Evolutionary conservation across 1,284 basidiomycete species (phyloP), one percentile per base, ranked within the genome.

Genomic region (Pterulicium gracile): DNA sequence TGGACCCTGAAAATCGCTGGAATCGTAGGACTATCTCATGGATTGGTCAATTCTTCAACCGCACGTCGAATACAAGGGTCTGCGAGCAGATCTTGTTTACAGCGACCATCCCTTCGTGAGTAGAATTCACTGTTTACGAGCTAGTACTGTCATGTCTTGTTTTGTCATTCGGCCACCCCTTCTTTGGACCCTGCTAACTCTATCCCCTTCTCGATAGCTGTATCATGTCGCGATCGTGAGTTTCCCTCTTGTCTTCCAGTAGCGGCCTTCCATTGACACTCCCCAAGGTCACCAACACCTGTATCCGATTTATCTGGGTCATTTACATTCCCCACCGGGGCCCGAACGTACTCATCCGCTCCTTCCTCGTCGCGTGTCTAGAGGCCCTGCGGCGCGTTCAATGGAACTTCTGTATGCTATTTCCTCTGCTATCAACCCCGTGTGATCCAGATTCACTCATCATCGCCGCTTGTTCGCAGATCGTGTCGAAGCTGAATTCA

Each of bases 331-430:
- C 87, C 3, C 53, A 57, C 13, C 54, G 63, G 0, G 71, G 73
- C 0, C 70, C 74, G 0, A 67, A 69, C 53, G 62, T 73, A 46
- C 68, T 73, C 44, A 46, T 85, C 19, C 73, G 86, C 17, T 67
- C 76, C 0, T 92, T 89, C 62, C 67, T 90, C 45, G 77, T 70
- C 4, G 89, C 73, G 0, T 55, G 84, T 46, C 58, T 89, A 24
- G 93, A 97, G 59, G 79, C 92, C 66, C 57, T 91, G 2, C 68
- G 93, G 24, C 73, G 93, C 44, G 82, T 79, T 65, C 87, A 88
- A 54, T 97, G 93, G 93, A 96, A 96, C 62, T 89, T 95, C 58
- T 85, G 89, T 91, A 50, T 58, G 81, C 63, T 13, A 12, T 43
- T 45, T 7, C 43, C 18, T 39, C 40, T 24, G 2, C 10, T 15